Conservation (phyloP, 352 stramenopile species). For the Globisporangium spiculum region DNA sequence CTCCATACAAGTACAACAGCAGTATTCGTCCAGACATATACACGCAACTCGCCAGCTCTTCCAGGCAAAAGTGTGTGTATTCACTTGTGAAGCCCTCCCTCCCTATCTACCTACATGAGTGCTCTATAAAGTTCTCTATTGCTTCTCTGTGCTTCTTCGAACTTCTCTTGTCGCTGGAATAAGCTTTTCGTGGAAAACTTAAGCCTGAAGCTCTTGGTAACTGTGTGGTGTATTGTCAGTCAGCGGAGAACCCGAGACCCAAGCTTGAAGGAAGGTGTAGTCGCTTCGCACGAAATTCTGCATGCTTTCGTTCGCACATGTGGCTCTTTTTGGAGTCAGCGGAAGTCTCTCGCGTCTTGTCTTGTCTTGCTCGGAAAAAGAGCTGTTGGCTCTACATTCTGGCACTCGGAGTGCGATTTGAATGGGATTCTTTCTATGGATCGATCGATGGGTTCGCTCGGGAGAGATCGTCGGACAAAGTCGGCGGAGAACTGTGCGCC, state of each 20-base stretch:
- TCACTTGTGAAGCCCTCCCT: neutral
- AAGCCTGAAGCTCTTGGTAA: neutral
- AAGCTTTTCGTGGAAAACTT: neutral
- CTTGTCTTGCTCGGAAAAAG: neutral
- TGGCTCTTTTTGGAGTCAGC: neutral
- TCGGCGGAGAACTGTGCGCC: neutral
- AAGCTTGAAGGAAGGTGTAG: neutral
- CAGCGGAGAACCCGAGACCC: neutral
- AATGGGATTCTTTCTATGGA: neutral
- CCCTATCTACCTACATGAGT: neutral
- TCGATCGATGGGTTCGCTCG: neutral
- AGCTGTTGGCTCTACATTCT: neutral
- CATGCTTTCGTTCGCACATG: neutral
- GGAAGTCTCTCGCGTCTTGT: neutral
- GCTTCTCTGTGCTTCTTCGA: neutral
- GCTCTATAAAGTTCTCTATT: neutral
- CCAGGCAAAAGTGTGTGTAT: neutral
- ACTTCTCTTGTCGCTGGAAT: neutral
- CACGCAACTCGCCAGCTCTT: neutral
- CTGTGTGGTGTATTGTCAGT: neutral
- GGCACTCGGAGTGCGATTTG: neutral
- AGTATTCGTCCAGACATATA: neutral
- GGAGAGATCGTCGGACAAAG: neutral
- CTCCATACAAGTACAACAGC: neutral
- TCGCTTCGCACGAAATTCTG: neutral